Evolutionary conservation across 805 yeast genomes (phyloP).

Genomic region (Yarrowia alimentaria): DNA sequence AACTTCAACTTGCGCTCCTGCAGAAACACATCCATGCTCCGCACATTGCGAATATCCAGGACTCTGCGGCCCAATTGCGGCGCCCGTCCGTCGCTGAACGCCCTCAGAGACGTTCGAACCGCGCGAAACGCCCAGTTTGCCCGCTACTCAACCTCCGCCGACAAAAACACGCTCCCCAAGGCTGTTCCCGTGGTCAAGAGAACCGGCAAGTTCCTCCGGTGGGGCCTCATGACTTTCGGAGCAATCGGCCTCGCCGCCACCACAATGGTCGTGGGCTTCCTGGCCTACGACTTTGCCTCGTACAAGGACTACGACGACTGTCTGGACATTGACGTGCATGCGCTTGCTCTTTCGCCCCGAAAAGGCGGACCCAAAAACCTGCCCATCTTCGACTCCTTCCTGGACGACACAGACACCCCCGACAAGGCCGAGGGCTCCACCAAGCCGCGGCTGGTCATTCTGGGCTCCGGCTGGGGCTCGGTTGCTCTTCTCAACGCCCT

Average conservation of each 20-base stretch:
- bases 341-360: constrained; percentile 53
- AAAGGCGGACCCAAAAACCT: constrained; percentile 70
- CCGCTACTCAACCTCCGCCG: too few species aligned
- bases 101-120: too few species aligned
- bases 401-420: constrained; percentile 57
- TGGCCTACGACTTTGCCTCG: constrained; percentile 47
- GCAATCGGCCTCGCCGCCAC: constrained; percentile 31
- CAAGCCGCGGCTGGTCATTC: constrained; percentile 54
- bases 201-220: neutral
- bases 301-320: constrained; percentile 40
- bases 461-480: constrained; percentile 74
- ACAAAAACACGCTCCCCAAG: too few species aligned
- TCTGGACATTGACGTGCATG: constrained; percentile 46
- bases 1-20: too few species aligned
- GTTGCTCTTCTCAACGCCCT: constrained; percentile 56
- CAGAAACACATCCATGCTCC: too few species aligned
- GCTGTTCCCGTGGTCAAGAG: neutral
- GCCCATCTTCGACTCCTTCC: constrained; percentile 55
- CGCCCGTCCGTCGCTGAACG: too few species aligned
- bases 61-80: too few species aligned
- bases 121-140: too few species aligned
- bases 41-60: too few species aligned
- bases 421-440: constrained; percentile 33
- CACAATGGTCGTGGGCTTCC: constrained; percentile 47
- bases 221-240: constrained; percentile 24